Evolutionary conservation across 192 early-diverging fungal genomes (phyloP).

Genomic region (Coemansia sp.): DNA sequence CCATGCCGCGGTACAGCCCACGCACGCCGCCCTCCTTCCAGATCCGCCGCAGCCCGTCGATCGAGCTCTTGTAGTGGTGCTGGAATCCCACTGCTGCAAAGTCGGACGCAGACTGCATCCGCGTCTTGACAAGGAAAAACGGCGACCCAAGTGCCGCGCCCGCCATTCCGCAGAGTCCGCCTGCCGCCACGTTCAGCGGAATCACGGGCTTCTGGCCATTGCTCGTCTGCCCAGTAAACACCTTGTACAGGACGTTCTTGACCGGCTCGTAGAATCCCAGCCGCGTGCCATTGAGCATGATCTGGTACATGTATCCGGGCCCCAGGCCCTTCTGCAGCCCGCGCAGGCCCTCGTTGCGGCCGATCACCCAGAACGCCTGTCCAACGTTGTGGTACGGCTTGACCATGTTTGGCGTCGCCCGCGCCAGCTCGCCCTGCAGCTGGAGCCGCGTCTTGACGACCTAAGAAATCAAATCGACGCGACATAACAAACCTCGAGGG

Average conservation of each 20-base stretch:
- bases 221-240: conserved; percentile 38
- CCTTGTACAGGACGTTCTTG: conserved; percentile 55
- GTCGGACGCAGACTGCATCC: conserved; percentile 73
- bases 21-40: conserved; percentile 68
- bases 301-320: conserved; percentile 87
- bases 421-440: conserved; percentile 83
- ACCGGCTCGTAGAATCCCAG: conserved; percentile 90
- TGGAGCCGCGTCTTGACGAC: conserved; percentile 93
- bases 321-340: conserved; percentile 86
- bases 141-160: conserved; percentile 83
- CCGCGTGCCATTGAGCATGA: conserved; percentile 89
- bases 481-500: background rate
- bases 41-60: conserved; percentile 64
- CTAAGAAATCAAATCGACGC: conserved; percentile 31
- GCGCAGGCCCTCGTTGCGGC: conserved; percentile 76
- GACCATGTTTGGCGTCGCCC: conserved; percentile 37
- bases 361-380: conserved; percentile 72
- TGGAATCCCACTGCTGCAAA: conserved; percentile 76
- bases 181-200: conserved; percentile 66
- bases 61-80: conserved; percentile 74
- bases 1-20: conserved; percentile 82
- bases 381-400: conserved; percentile 74
- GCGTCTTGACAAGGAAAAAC: conserved; percentile 88
- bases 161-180: conserved; percentile 72
- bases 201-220: conserved; percentile 37